Base-by-base conservation (phyloP, 2,329 filamentous ascomycete genomes). In the Bipolaris bicolor region DNA sequence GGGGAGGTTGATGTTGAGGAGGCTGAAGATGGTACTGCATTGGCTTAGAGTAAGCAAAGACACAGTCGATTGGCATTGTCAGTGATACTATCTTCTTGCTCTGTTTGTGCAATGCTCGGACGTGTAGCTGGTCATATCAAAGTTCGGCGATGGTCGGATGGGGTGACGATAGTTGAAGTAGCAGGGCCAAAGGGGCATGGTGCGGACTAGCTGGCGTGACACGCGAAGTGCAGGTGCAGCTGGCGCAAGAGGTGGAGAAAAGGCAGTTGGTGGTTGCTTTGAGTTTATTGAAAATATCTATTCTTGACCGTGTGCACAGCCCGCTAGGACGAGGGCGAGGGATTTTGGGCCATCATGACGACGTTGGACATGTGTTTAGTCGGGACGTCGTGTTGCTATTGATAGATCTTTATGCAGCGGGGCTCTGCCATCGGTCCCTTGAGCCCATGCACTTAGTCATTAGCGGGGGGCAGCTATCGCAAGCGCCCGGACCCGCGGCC, bases 401-500 rank as follows among this genome's bases (percentile, higher is more conserved):
- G 54, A 50, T 65, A 58, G 64, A 52, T 44, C 41, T 41, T 22
- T 36, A 13, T 57, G 54, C 58, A 61, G 63, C 55, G 59, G 59
- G 59, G 60, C 61, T 62, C 55, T 60, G 53, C 53, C 43, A 45
- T 52, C 29, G 49, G 31, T 52, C 52, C 46, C 46, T 49, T 55
- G 56, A 31, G 29, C 29, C 29, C 40, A 50, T 57, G 55, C 57
- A 53, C 43, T 56, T 56, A 52, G 20, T 36, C 49, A 40, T 33
- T 33, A 24, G 50, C 50, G 49, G 49, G 29, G 43, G 50, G 47
- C 47, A 37, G 45, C 45, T 29, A 57, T 43, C 39, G 47, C 50
- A 49, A 57, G 50, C 45, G 55, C 55, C 50, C 45, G 45, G 24
- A 16, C 50, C 34, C 45, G 40, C 24, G 33, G 33, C 34, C 50